Evolutionary conservation across 495 filamentous ascomycete species (phyloP), one percentile per base, ranked within the genome.

Genomic region (Aspergillus carlsbadensis): DNA sequence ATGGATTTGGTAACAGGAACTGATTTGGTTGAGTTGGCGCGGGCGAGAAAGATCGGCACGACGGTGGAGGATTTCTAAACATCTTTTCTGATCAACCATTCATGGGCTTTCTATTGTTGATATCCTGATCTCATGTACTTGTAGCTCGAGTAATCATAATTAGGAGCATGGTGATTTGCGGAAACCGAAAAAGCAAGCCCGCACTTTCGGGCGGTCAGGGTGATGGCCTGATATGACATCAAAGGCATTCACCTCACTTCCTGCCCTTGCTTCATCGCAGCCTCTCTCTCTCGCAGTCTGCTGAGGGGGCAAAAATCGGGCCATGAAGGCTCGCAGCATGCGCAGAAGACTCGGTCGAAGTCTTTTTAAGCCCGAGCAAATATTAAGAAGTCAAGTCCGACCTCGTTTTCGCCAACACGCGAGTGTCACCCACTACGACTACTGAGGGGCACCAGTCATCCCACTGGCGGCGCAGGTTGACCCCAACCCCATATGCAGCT

Each of bases 1-100:
- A 78, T 77, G 73, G 75, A 78, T 67, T 56, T 78, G 45, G 72
- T 78, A 18, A 90, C 96, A 33, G 92, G 91, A 11, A 81, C 80
- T 50, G 87, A 93, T 66, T 54, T 98, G 56, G 79, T 96, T 18
- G 75, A 75, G 61, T 65, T 94, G 66, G 93, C 92, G 29, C 78
- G 81, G 64, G 81, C 85, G 61, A 87, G 82, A 71, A 82, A 83
- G 5, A 57, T 96, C 17, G 92, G 91, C n/a, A 88, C 78, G 20
- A 82, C 75, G 24, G 73, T 96, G 60, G 78, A 86, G 65, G 80
- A 85, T 26, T 74, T 74, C 43, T 76, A 59, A 50, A 22, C 14
- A 10, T 34, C 33, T 56, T 31, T 54, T 49, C 18, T n/a, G 7
- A 10, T 5, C 20, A 22, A 36, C 47, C 47, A 50, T 39, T 39